Base-by-base conservation (phyloP, 768 basidiomycete genomes). In the Panellus pusillus region DNA sequence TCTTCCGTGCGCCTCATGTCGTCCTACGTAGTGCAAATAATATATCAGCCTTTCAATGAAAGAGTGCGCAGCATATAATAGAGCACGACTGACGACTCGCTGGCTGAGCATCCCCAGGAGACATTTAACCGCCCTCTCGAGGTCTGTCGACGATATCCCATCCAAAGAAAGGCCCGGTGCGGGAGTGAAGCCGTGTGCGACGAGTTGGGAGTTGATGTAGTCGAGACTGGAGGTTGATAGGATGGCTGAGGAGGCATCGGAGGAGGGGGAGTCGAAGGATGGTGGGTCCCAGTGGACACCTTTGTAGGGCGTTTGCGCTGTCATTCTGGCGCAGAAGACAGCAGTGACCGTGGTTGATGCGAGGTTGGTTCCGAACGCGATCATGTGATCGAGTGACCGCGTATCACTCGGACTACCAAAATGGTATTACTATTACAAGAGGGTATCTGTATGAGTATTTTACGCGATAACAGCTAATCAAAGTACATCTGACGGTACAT, bases 1-100 rank as follows among this genome's bases (percentile, higher is more conserved):
- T 89, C 83, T 63, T 94, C 92, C 32, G 86, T 83, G n/a, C 83
- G 75, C 9, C 80, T 73, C 83, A 93, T 88, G 67, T 94, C 92
- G 63, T 85, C 73, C 79, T 79, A 52, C 28, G 28, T 20, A 24
- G 12, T 7, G 37, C 42, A 29, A 24, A 24, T 24, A 6, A 24
- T 24, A 6, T 24, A 24, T 55, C 0, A 55, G 47, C 8, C 46
- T 35, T 41, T 41, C 28, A 40, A 28, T 2, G 20, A n/a, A 6
- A 28, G 29, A 32, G 15, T 4, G 15, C 11, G 3, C n/a, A 29
- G 15, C 32, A 38, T 28, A 18, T 19, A 24, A 6, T 24, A 24
- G 24, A 24, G 24, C 24, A n/a, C 9, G 12, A 79, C 88, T 55
- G 65, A 93, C 91, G 66, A 90, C 73, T 63, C 91, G 74, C 68